Base-by-base conservation (phyloP, 768 basidiomycete genomes). In the Lentinula raphanica region DNA sequence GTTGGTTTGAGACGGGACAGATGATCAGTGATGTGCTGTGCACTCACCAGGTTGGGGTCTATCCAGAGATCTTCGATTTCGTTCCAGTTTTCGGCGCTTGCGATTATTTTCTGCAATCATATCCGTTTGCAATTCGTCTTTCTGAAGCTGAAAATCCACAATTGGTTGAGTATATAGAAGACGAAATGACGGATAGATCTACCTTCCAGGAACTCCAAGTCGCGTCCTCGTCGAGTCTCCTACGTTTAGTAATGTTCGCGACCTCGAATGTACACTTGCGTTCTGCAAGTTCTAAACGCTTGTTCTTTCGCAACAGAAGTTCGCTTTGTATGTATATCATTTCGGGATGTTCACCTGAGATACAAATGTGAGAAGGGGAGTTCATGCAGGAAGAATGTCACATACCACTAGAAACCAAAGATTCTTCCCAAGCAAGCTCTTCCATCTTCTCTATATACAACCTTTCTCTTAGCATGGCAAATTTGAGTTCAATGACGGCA, bases 381-480 rank as follows among this genome's bases (percentile, higher is more conserved):
- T 58, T 13, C 57, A 17, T 29, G 54, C 36, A 42, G 39, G 45
- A 50, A 58, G 56, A 35, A 44, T 50, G 5, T 17, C 28, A 74
- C 85, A 64, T 63, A 94, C 94, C 90, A 42, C 87, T 81, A 28
- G 82, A 76, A 23, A 98, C 79, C 64, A 94, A 75, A 13, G 81
- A 74, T 66, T 98, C 94, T 70, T 98, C 96, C 83, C 87, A 88
- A 32, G 90, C 88, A 7, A 96, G 74, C 3, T 83, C 85, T 39
- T 94, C 90, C 92, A 98, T 94, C 69, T 94, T 90, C 73, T 98
- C 96, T 19, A 98, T 79, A 69, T 95, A 98, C 15, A 98, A 77
- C 50, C 85, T 78, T 68, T 98, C 94, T 48, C 96, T 75, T 57
- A 98, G 71, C 31, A 89, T 72, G 0, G 95, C 94, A 70, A 94